Evolutionary conservation across 352 stramenopile species (phyloP).

Genomic region (Phytophthora melonis): DNA sequence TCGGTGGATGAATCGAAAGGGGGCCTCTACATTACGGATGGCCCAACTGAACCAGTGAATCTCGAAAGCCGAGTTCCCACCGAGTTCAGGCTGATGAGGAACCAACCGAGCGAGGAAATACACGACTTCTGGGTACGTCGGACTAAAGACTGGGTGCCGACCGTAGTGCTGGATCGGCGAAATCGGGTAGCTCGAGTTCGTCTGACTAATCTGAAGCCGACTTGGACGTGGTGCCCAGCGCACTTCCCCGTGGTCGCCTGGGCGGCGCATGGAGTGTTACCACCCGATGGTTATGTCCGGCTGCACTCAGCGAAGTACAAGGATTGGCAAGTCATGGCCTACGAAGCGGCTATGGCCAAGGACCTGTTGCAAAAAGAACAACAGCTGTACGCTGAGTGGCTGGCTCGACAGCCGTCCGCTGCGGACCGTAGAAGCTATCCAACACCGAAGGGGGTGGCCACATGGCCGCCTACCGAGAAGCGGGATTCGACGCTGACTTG

Average conservation of each 20-base stretch:
- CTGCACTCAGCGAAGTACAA: neutral
- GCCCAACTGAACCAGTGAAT: neutral
- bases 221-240: slow-evolving; percentile 95
- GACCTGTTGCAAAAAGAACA: neutral
- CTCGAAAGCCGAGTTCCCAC: slow-evolving; percentile 23
- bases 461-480: neutral
- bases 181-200: slow-evolving; percentile 67
- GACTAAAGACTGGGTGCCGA: slow-evolving; percentile 26
- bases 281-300: neutral
- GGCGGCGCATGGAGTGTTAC: neutral
- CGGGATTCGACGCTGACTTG: neutral
- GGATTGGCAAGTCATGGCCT: neutral
- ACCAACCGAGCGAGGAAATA: neutral
- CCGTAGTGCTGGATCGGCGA: slow-evolving; percentile 62
- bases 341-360: neutral
- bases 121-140: neutral
- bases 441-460: neutral
- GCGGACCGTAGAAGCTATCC: neutral
- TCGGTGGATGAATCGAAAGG: no score
- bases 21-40: neutral
- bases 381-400: neutral
- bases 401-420: neutral
- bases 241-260: slow-evolving; percentile 69
- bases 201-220: slow-evolving; percentile 62
- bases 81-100: slow-evolving; percentile 39